phyloP scores from a whole-genome alignment of 805 yeast genomes.

The Metschnikowia arizonensis region DNA sequence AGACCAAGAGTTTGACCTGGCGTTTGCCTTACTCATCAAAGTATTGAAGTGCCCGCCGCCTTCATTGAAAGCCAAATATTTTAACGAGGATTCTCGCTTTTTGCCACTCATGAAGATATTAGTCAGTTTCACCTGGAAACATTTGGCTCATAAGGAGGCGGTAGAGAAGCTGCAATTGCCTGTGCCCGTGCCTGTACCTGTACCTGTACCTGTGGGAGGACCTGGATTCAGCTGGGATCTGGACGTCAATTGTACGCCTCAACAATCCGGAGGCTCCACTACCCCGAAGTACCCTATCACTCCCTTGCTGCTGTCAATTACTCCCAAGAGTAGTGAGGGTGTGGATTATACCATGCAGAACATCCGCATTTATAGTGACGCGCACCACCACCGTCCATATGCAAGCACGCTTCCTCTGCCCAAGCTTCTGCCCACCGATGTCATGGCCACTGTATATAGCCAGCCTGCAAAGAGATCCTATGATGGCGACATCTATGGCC shows the following conservation, averaged over 20 bases:
- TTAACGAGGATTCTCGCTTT: conserved; percentile 33
- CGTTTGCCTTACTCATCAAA: conserved; percentile 26
- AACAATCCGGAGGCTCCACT: conserved; percentile 19
- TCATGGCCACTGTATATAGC: conserved; percentile 5
- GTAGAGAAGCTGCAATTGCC: conserved; percentile 6
- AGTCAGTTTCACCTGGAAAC: conserved; percentile 29
- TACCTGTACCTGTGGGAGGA: not conserved
- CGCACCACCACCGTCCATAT: conserved; percentile 1
- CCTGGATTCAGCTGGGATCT: conserved; percentile 4
- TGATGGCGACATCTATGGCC: conserved; percentile 8
- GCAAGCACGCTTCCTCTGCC: conserved; percentile 17
- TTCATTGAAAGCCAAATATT: conserved; percentile 43
- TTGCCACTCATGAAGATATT: conserved; percentile 35
- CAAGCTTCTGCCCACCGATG: conserved; percentile 17
- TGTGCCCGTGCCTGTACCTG: not conserved
- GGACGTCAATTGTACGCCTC: conserved; percentile 9
- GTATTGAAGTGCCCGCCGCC: conserved; percentile 45
- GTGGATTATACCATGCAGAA: conserved; percentile 4
- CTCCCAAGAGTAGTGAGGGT: conserved; percentile 15
- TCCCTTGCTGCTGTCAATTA: conserved; percentile 20
- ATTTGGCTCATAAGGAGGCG: conserved; percentile 17
- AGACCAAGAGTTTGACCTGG: conserved; percentile 13
- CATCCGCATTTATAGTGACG: conserved; percentile 24
- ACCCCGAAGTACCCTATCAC: conserved; percentile 31
- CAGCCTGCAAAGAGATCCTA: conserved; percentile 7